A percentile compares a stretch with the other conserved stretches of the same genome.
Conservation (phyloP, 2,329 filamentous ascomycete genomes). For the Curvularia hawaiiensis region DNA sequence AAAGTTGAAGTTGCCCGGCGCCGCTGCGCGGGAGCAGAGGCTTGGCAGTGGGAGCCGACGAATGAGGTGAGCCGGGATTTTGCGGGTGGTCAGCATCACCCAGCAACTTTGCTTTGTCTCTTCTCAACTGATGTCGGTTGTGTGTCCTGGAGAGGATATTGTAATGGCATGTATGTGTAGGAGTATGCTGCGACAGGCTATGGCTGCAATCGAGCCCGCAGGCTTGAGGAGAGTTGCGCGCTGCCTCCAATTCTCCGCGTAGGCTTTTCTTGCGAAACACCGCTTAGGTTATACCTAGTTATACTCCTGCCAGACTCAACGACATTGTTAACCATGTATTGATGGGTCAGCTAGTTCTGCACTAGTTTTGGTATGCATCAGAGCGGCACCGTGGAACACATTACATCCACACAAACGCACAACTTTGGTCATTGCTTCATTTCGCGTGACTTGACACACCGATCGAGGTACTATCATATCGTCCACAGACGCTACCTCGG, state of each 20-base stretch:
- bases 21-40: constrained; percentile 9
- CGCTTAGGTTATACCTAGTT: neutral
- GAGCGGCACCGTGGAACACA: neutral
- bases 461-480: constrained; percentile 20
- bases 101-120: neutral
- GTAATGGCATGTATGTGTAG: neutral
- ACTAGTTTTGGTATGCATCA: neutral
- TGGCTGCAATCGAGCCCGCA: too few relatives aligned
- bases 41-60: constrained; percentile 19
- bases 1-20: constrained; percentile 22
- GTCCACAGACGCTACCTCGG: neutral
- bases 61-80: constrained; percentile 30
- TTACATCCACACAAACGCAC: neutral
- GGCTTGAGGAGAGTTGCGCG: too few relatives aligned
- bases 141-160: neutral
- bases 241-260: neutral
- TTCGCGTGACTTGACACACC: constrained; percentile 28
- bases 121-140: neutral
- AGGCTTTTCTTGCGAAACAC: neutral
- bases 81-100: constrained; percentile 29
- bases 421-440: constrained; percentile 32
- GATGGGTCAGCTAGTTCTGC: too few relatives aligned
- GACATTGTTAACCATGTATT: neutral
- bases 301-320: neutral
- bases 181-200: neutral